These are phyloP conservation scores for Ashbya aceris DNA, from an alignment of 1,139 yeast species.

Conservation along the genomic window DNA sequence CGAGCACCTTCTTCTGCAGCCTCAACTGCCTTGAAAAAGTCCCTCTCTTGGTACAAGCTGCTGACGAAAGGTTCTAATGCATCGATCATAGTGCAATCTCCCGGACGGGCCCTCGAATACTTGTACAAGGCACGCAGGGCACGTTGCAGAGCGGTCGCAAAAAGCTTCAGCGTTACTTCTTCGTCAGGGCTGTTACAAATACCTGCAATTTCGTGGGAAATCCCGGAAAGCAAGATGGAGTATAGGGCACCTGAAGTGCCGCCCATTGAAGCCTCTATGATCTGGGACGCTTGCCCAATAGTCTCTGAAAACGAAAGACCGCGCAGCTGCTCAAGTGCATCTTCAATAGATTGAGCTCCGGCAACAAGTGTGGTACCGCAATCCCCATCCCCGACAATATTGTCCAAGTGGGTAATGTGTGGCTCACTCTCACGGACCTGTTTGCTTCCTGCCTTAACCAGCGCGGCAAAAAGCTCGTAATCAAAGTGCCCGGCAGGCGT, in stretches of 20 bases:
- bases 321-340: constrained; percentile 41
- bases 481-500: constrained; percentile 34
- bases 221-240: constrained; percentile 68
- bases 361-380: constrained; percentile 85
- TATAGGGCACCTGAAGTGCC: constrained; percentile 95
- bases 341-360: constrained; percentile 67
- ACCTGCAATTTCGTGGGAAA: constrained; percentile 41
- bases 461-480: constrained; percentile 31
- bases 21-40: constrained; percentile 48
- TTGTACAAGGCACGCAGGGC: constrained; percentile 59
- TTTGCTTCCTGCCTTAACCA: constrained; percentile 41
- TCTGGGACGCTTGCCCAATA: constrained; percentile 54
- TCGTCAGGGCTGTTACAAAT: constrained; percentile 25
- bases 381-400: constrained; percentile 93
- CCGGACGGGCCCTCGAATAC: constrained; percentile 80
- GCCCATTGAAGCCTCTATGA: constrained; percentile 87
- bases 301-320: constrained; percentile 45
- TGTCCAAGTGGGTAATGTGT: constrained; percentile 72
- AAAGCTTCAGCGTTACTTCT: constrained; percentile 29
- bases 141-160: constrained; percentile 38
- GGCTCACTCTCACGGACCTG: constrained; percentile 54
- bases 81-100: constrained; percentile 86
- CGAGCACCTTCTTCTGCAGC: constrained; percentile 75
- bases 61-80: constrained; percentile 81
- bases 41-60: constrained; percentile 41